A percentile compares a stretch with the other conserved stretches of the same genome.
Evolutionary conservation across 441 rosid species (phyloP).

Genomic region (Aleurites moluccanus): DNA sequence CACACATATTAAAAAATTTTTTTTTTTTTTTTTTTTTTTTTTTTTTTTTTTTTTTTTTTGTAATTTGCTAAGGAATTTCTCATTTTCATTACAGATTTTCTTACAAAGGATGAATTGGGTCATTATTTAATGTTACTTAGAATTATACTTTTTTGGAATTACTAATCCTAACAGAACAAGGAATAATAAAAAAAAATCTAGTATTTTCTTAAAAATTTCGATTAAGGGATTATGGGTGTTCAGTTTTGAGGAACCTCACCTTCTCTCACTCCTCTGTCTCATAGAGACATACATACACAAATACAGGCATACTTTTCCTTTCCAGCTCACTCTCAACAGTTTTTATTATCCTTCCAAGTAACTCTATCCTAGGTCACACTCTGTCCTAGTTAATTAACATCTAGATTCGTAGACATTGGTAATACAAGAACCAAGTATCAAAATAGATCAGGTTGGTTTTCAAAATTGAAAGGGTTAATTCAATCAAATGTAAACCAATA

Average conservation of each 20-base stretch:
- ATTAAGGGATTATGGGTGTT: background rate
- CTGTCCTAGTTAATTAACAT: background rate
- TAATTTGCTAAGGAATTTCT: background rate
- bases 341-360: background rate
- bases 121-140: background rate
- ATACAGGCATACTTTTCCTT: background rate
- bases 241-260: background rate
- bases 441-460: background rate
- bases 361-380: background rate
- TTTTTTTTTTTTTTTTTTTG: no score
- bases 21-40: no score
- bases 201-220: background rate
- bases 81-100: background rate
- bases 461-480: background rate
- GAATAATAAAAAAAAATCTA: background rate
- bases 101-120: background rate
- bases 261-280: background rate
- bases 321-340: background rate
- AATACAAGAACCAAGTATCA: background rate
- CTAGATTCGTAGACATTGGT: background rate
- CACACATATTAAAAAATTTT: no score
- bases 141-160: background rate
- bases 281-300: background rate
- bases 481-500: background rate
- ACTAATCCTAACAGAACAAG: background rate